Base-by-base conservation (phyloP, 2,329 filamentous ascomycete species). In the Phoma sp. region DNA sequence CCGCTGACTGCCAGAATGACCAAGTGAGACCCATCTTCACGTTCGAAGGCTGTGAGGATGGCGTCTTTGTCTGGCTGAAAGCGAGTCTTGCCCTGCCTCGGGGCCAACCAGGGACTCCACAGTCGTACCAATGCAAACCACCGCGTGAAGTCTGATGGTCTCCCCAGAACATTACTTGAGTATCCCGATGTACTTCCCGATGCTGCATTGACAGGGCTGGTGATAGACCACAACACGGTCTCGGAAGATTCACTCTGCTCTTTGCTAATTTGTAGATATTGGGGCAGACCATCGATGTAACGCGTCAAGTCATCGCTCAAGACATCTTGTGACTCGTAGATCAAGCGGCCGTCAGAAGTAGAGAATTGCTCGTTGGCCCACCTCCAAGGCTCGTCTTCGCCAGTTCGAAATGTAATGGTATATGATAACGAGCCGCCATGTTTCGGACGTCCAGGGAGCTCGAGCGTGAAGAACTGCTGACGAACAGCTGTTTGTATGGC, bases 21-120 rank as follows among this genome's bases (percentile, higher is more conserved):
- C 5, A 97, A 76, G 71, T 91, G 88, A 22, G 86, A 82, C 0
- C 93, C 93, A 60, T 89, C 80, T 0, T 79, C 73, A 23, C 86
- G 87, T 22, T 96, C 77, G 63, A 97, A 96, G 0, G 90, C 90
- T 54, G 88, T 86, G 14, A 96, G 70, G 2, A 97, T 76, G 1
- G 86, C 91, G 66, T 96, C 90, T 63, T 92, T 90, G 57, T 91
- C 88, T 4, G 93, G 78, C 4, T 78, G 77, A 52, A 96, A 89
- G 0, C 77, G 77, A 3, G 78, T 74, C 58, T 83, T 86, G 10
- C 93, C 93, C 71, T 97, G 93, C 35, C 91, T 82, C n/a, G 93
- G 93, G 7, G 89, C 91, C 9, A 96, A 78, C 93, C 93, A 98
- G 1, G 92, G 89, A 30, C 83, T 83, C 86, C 88, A 95, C 3